A percentile compares a stretch with the other conserved stretches of the same genome.
These are phyloP conservation scores for Rhododendron ovatum DNA, from an alignment of 148 eudicot species.

Conservation along the genomic window DNA sequence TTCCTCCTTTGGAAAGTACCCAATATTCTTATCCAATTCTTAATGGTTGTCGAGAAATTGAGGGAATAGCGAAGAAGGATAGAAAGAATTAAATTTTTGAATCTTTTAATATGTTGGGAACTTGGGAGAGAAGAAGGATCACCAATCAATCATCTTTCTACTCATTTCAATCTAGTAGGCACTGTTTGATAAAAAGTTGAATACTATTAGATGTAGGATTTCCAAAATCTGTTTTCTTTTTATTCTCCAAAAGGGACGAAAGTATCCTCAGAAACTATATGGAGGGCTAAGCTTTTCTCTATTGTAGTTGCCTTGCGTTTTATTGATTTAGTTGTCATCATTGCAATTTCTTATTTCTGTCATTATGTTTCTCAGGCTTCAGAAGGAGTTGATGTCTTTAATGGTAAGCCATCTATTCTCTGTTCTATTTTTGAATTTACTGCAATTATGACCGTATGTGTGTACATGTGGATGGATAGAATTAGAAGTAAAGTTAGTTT, in stretches of 20 bases:
- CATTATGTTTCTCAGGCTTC: constrained; percentile 34
- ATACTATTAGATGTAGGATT: neutral
- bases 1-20: neutral
- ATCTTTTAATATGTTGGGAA: neutral
- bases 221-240: neutral
- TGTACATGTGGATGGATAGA: neutral
- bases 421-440: neutral
- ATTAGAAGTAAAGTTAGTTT: neutral
- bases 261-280: neutral
- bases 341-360: constrained; percentile 1
- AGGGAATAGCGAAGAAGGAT: neutral
- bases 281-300: constrained; percentile 3
- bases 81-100: neutral
- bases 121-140: neutral
- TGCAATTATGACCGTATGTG: neutral
- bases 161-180: neutral
- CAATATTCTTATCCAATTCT: neutral
- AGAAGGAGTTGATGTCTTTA: constrained; percentile 50
- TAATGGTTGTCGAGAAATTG: neutral
- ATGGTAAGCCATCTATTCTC: constrained; percentile 25
- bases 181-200: neutral
- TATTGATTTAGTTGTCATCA: neutral
- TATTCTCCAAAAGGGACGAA: neutral
- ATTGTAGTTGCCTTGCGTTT: neutral
- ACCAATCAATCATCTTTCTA: neutral